Evolutionary conservation across 495 filamentous ascomycete genomes (phyloP), one percentile per base, ranked within the genome.

Genomic region (Penicillium silybi): DNA sequence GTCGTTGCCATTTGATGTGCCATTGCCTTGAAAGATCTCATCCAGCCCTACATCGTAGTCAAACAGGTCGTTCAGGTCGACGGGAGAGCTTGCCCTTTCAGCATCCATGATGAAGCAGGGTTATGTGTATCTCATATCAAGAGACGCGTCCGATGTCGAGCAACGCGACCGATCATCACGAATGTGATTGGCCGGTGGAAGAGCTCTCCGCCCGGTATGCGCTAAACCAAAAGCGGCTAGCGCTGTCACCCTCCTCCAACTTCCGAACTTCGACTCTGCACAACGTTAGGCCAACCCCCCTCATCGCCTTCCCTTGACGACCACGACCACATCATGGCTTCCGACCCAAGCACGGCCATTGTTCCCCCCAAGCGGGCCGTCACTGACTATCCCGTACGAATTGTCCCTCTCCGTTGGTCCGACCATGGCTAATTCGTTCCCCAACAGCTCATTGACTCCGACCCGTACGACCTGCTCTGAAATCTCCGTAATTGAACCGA

Each of bases 381-480:
- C 60, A 86, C 88, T 44, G 83, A 91, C 17, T 96, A 85, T 68
- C 90, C 90, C 43, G 92, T 95, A 76, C 58, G 83, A 77, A 45
- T 47, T 43, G 11, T 23, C 15, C 35, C 26, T 15, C 25, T 22
- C 15, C 9, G 26, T 13, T 32, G 26, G 11, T 8, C 18, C 27
- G 8, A 18, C 35, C 45, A 35, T 25, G 64, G 48, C 67, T 69
- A 65, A 71, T 50, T 9, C 35, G 29, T 10, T 13, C 56, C 53
- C 61, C 44, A 51, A 6, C 23, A 97, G 92, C 86, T 96, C 74
- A 97, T 97, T 69, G 92, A 97, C 76, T 91, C 84, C 75, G 92
- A 97, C 74, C 92, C 92, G 92, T 97, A 89, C 68, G 86, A 42
- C 71, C 57, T 51, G 58, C 57, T 53, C 52, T 52, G 32, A 47